Base-by-base conservation (phyloP, 2,329 filamentous ascomycete species). In the Geosmithia flava region DNA sequence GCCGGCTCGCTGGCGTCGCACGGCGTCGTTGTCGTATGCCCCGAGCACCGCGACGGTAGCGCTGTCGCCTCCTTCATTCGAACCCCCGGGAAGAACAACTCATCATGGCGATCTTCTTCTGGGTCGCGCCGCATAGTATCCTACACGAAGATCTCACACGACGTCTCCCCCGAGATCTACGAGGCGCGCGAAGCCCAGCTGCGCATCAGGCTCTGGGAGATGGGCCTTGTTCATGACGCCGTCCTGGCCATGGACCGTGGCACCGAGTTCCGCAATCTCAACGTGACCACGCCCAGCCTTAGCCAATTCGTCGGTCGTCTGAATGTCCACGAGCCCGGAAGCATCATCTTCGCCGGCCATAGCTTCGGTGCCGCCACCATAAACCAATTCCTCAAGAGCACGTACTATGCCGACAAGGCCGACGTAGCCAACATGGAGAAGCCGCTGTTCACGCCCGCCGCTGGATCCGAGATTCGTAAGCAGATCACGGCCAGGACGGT, bases 11-110 rank as follows among this genome's bases (percentile, higher is more conserved):
- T 95, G 27, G 85, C 88, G 4, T 88, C 85, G 19, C 82, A 93
- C 57, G 88, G 88, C 41, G 72, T 90, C 20, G 79, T 93, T 7
- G 87, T 94, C 2, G 69, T 91, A 47, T 88, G 86, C 49, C 80
- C 86, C 0, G 88, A 94, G 57, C 88, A 94, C 59, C 76, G 88
- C 43, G 88, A 95, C 57, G 86, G 87, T 47, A 90, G 84, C 59
- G 75, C 84, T 2, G 83, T 87, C 2, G 72, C 87, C n/a, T 78
- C 83, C 1, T 81, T 84, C 54, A 71, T 94, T 43, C 80, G 85
- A 23, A 71, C 76, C 7, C 76, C 82, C 1, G 68, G 70, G 1
- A 66, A 69, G n/a, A 62, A 72, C 54, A 51, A 67, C 45, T 37
- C 33, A 11, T 37, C 33, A 11, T 37, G 33, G 33, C 54, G 53